Evolutionary conservation across 345 rosid genomes (phyloP).

Genomic region (Cardiospermum halicacabum): DNA sequence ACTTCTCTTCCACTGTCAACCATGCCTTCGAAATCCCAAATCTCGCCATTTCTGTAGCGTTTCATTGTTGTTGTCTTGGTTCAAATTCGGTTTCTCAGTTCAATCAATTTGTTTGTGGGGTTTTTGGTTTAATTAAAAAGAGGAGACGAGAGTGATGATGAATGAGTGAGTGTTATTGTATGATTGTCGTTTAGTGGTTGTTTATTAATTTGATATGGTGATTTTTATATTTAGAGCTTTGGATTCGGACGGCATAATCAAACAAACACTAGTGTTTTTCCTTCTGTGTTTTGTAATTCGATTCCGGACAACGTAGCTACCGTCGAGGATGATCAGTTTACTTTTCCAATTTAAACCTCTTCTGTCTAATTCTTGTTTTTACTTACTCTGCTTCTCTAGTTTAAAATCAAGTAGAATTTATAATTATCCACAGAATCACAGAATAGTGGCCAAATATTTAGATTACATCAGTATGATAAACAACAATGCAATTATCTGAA

Average conservation of each 20-base stretch:
- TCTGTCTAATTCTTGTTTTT: no score
- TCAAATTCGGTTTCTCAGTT: background rate
- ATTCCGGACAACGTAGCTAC: no score
- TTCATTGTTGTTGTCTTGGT: slow-evolving; percentile 30
- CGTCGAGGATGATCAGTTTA: no score
- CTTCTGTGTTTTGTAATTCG: background rate
- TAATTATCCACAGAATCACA: no score
- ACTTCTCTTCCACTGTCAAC: slow-evolving; percentile 25
- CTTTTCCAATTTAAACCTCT: no score
- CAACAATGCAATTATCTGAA: no score
- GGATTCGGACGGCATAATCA: slow-evolving; percentile 30
- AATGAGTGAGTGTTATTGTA: background rate
- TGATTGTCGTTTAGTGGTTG: background rate
- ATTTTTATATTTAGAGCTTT: background rate
- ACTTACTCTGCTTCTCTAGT: no score
- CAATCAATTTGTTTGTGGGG: background rate
- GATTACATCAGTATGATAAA: no score
- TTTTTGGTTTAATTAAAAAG: background rate
- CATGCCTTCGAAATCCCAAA: slow-evolving; percentile 56
- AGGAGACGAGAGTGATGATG: no score
- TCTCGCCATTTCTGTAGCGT: slow-evolving; percentile 57
- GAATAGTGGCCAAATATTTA: no score
- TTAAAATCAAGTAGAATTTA: no score
- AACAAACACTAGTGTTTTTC: slow-evolving; percentile 19
- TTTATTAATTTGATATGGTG: background rate